Base-by-base conservation (phyloP, 75 land plant species). In the Larix kaempferi region DNA sequence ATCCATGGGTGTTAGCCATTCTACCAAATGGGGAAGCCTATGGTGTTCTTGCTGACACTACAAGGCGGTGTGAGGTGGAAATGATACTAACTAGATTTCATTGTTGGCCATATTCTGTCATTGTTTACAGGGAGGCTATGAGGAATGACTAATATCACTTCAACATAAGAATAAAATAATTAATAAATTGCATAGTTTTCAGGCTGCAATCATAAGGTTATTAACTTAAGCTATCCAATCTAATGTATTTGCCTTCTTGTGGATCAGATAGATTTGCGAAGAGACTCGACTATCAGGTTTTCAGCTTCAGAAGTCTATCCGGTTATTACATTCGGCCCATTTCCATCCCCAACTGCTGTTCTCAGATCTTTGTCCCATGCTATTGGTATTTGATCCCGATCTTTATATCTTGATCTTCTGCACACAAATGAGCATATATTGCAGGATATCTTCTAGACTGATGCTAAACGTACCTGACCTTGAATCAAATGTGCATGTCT, bases 11-110 rank as follows among this genome's bases (percentile, higher is more conserved):
- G 44, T 80, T 96, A 35, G 90, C 91, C 56, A 86, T 96, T 71
- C 84, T 96, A 63, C 95, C 97, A 21, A 82, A 84, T 88, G 99
- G 99, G 56, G 84, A 83, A 77, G 86, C 94, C 67, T 57, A 94
- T n/a, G 99, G 99, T 21, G 77, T 96, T 76, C 93, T 96, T 80
- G 99, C 99, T 78, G 99, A 96, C 76, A 96, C 99, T 71, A 90
- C 93, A 12, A 64, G 78, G 25, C 94, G 95, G 25, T 94, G 97
- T 79, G 99, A 96, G 96, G 99, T 93, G 74, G 49, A 79, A 22
- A 19, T 21, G 27, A 29, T 29, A 29, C 27, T 8, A 44, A 73
- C 54, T 41, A 73, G 25, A 13, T 73, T 44, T 6, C 57, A 41
- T 73, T 73, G 33, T 29, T 73, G 26, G 56, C 41, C 57, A 49